These are phyloP conservation scores for Yamadazyma laniorum DNA, from an alignment of 805 yeast species.

Conservation along the genomic window DNA sequence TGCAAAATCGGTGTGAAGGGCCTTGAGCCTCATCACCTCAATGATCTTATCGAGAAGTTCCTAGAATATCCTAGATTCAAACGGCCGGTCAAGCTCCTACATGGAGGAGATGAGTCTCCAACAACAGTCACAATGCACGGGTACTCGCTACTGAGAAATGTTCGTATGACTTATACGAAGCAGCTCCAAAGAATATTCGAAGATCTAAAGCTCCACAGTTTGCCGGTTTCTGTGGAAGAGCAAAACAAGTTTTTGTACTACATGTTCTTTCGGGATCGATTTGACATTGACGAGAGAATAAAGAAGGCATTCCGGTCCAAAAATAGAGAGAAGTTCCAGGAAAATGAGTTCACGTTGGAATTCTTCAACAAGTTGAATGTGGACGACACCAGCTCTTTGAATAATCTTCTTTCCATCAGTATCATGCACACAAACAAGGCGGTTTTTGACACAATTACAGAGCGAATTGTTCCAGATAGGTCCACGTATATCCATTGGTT, in stretches of 20 bases:
- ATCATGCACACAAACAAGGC: conserved; percentile 24
- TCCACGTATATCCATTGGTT: conserved; percentile 6
- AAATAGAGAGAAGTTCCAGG: not conserved
- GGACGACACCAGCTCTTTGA: conserved; percentile 10
- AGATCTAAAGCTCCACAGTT: conserved; percentile 24
- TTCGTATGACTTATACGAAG: conserved; percentile 19
- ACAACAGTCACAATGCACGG: conserved; percentile 7
- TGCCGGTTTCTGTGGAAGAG: conserved; percentile 31
- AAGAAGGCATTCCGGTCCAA: conserved; percentile 6
- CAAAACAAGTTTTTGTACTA: conserved; percentile 27
- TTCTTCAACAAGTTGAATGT: conserved; percentile 19
- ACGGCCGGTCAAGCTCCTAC: conserved; percentile 23
- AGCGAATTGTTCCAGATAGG: conserved; percentile 10
- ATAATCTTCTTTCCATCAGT: conserved; percentile 14
- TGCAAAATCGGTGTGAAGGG: conserved; percentile 23
- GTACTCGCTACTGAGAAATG: conserved; percentile 18
- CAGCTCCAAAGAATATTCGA: conserved; percentile 23
- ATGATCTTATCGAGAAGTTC: conserved; percentile 25
- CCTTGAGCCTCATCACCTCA: conserved; percentile 25
- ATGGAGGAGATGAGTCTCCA: not conserved
- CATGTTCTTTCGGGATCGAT: conserved; percentile 31
- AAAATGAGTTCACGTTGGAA: conserved; percentile 19
- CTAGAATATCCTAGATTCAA: conserved; percentile 24
- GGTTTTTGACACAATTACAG: conserved; percentile 22
- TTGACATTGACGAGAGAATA: conserved; percentile 17